Percentiles rank a stretch among this genome's conserved stretches.
phyloP scores from a whole-genome alignment of 208 protist species.

The Balamuthia mandrillaris region DNA sequence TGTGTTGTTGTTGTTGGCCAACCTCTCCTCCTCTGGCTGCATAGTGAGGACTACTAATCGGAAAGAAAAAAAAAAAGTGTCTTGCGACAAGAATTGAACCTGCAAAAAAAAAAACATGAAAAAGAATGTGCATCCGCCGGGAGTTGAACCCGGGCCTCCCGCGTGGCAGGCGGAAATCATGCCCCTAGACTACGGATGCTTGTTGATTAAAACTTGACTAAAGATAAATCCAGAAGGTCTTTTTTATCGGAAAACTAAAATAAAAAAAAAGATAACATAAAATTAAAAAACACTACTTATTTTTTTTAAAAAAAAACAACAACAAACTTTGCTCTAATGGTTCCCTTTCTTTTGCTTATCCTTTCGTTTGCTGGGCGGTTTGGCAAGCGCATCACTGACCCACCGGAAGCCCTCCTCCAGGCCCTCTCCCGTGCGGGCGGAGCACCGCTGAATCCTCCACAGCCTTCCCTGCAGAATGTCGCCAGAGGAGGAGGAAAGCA shows the following conservation, averaged over 20 bases:
- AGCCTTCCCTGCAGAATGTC: too few species aligned
- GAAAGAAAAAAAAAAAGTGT: neutral
- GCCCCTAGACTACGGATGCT: neutral
- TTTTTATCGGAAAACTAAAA: too few species aligned
- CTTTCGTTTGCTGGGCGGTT: too few species aligned
- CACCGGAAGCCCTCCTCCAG: slow-evolving; percentile 95
- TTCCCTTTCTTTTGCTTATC: too few species aligned
- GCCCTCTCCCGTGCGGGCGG: slow-evolving; percentile 90
- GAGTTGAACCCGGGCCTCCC: neutral
- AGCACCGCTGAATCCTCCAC: slow-evolving; percentile 92
- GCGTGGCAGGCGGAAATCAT: neutral
- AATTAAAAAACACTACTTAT: too few species aligned
- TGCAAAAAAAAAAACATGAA: neutral
- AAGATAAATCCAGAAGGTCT: too few species aligned
- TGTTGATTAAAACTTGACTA: neutral
- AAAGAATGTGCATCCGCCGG: neutral
- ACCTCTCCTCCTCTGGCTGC: neutral
- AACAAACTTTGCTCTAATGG: too few species aligned
- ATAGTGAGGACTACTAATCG: neutral
- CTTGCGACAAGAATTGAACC: neutral
- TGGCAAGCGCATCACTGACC: too few species aligned
- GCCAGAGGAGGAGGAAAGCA: slow-evolving; percentile 85
- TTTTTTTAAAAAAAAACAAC: too few species aligned
- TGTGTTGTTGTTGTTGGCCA: neutral
- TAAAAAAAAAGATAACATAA: too few species aligned